These are phyloP conservation scores for Aegilops umbellulata DNA, from an alignment of 176 grass and related monocot species.

Conservation along the genomic window DNA sequence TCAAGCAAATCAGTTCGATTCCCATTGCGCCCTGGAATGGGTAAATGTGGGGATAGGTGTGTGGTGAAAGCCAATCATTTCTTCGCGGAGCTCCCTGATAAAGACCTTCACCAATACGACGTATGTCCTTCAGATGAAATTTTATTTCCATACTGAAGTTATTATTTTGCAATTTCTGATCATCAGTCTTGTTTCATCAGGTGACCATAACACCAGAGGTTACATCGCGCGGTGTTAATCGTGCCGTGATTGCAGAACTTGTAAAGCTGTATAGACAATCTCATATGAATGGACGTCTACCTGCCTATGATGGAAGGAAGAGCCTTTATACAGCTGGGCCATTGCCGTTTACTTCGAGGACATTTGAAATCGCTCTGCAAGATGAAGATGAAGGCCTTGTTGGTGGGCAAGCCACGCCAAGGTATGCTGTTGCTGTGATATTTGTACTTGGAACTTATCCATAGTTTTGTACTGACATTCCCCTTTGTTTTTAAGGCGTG, in stretches of 20 bases:
- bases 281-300: conserved; percentile 67
- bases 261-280: conserved; percentile 60
- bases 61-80: conserved; percentile 98
- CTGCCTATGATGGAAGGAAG: conserved; percentile 89
- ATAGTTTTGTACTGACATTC: conserved; percentile 16
- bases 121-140: conserved; percentile 39
- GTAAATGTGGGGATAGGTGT: conserved; percentile 79
- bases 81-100: conserved; percentile 88
- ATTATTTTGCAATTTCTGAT: conserved; percentile 18
- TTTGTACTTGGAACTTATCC: conserved; percentile 1
- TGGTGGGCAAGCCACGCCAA: conserved; percentile 47
- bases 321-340: conserved; percentile 93
- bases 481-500: conserved; percentile 57
- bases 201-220: conserved; percentile 87
- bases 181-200: conserved; percentile 38
- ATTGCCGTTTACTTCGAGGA: conserved; percentile 70
- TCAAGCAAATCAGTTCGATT: conserved; percentile 85
- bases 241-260: conserved; percentile 82
- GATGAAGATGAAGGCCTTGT: conserved; percentile 64
- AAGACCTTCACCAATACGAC: conserved; percentile 94
- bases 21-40: conserved; percentile 81
- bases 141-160: neutral
- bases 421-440: conserved; percentile 23
- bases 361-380: conserved; percentile 75
- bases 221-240: conserved; percentile 83